These are phyloP conservation scores for Xylaria sp. DNA, from an alignment of 2,329 filamentous ascomycete genomes.

Conservation along the genomic window DNA sequence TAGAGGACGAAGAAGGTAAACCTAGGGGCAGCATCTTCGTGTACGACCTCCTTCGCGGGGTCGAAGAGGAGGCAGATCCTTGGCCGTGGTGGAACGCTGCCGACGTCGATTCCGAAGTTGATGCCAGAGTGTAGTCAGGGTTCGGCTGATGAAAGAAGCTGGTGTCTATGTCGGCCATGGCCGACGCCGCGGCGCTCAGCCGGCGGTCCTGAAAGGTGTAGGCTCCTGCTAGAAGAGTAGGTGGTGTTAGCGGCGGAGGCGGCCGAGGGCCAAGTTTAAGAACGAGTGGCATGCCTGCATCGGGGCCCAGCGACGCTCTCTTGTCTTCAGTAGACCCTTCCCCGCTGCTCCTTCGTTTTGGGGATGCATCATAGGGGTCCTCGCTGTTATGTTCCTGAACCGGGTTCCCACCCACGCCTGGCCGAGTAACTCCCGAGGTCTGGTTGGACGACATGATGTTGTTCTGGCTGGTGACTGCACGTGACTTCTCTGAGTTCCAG, in stretches of 20 bases:
- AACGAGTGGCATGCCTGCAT: conserved; percentile 35
- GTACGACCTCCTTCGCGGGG: conserved; percentile 47
- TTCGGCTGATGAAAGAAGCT: conserved; percentile 53
- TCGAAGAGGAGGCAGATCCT: conserved; percentile 38
- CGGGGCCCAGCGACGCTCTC: conserved; percentile 16
- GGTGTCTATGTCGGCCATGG: conserved; percentile 40
- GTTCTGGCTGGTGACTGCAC: conserved; percentile 34
- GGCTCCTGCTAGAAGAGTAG: conserved; percentile 45
- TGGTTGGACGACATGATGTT: conserved; percentile 33
- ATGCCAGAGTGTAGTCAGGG: conserved; percentile 50
- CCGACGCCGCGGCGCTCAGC: conserved; percentile 38
- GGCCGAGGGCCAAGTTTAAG: conserved; percentile 45
- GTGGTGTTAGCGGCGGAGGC: conserved; percentile 54
- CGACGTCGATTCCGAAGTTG: conserved; percentile 29
- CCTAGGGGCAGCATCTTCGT: conserved; percentile 44
- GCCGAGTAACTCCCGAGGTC: conserved; percentile 20
- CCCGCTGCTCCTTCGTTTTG: conserved; percentile 14
- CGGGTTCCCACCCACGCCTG: conserved; percentile 6
- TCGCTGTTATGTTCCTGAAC: conserved; percentile 11
- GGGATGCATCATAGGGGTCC: conserved; percentile 11
- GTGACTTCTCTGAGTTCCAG: conserved; percentile 35
- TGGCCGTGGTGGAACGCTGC: conserved; percentile 25
- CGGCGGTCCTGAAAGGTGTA: conserved; percentile 48
- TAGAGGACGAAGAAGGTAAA: too few relatives aligned
- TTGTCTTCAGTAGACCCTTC: conserved; percentile 15